These are phyloP conservation scores for Verticillium albo-atrum DNA, from an alignment of 2,329 filamentous ascomycete genomes.

Conservation along the genomic window DNA sequence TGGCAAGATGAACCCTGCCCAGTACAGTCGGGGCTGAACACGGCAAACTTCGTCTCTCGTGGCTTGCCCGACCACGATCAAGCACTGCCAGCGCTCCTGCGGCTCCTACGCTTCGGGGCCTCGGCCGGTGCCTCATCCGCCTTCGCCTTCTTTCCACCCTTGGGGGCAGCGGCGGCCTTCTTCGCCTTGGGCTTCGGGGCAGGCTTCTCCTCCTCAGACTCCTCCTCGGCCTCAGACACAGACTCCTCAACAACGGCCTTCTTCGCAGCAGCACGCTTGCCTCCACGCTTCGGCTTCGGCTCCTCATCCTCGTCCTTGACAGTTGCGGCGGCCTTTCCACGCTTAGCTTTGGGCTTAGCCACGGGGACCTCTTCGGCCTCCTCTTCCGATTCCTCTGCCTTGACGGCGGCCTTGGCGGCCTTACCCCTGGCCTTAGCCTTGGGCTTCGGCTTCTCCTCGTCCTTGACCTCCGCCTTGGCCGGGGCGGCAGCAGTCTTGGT, in stretches of 20 bases:
- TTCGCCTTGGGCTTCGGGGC: conserved; percentile 27
- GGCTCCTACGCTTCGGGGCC: background rate
- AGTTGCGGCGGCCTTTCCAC: conserved; percentile 1
- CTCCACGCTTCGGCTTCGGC: conserved; percentile 11
- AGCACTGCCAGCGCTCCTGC: background rate
- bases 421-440: conserved; percentile 23
- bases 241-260: conserved; percentile 6
- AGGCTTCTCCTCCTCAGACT: conserved; percentile 22
- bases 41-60: no score
- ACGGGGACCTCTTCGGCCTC: conserved; percentile 28
- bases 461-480: conserved; percentile 17
- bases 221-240: conserved; percentile 12
- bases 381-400: conserved; percentile 23
- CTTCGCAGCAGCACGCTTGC: conserved; percentile 1
- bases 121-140: conserved; percentile 12
- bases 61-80: background rate
- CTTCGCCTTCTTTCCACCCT: conserved; percentile 7
- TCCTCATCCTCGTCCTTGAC: conserved; percentile 17
- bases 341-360: conserved; percentile 28
- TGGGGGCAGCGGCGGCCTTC: conserved; percentile 18
- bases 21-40: no score
- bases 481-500: conserved; percentile 19
- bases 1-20: no score
- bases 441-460: conserved; percentile 16
- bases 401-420: conserved; percentile 24